Percentiles rank a stretch among this genome's conserved stretches.
phyloP scores from a whole-genome alignment of 345 rosid species.

The Populus euphratica region DNA sequence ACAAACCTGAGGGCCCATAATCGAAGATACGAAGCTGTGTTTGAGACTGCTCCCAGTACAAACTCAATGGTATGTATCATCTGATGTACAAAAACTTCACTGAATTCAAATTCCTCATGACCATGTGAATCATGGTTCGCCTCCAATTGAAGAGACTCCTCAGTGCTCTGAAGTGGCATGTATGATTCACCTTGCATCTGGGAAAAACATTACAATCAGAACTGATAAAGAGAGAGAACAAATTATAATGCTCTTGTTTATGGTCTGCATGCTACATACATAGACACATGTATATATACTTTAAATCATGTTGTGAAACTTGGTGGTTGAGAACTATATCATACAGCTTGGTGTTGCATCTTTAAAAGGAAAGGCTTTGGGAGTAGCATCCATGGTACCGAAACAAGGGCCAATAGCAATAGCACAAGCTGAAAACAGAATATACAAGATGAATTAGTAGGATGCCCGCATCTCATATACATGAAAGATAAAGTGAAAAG shows the following conservation, averaged over 20 bases:
- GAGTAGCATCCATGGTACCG: slow-evolving; percentile 96
- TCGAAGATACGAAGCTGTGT: slow-evolving; percentile 96
- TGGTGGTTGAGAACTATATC: slow-evolving; percentile 11
- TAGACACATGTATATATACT: background rate
- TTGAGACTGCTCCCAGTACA: slow-evolving; percentile 97
- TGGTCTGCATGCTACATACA: background rate
- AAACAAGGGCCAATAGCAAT: slow-evolving; percentile 71
- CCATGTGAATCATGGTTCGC: slow-evolving; percentile 55
- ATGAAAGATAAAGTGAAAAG: background rate
- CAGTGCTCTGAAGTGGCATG: slow-evolving; percentile 52
- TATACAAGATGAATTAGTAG: background rate
- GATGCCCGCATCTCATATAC: background rate
- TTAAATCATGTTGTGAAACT: slow-evolving; percentile 3
- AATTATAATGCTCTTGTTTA: background rate
- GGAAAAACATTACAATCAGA: slow-evolving; percentile 21
- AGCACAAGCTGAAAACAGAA: slow-evolving; percentile 56
- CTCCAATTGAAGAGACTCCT: slow-evolving; percentile 69
- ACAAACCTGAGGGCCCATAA: slow-evolving; percentile 92
- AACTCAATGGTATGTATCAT: slow-evolving; percentile 96
- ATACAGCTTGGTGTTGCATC: slow-evolving; percentile 74
- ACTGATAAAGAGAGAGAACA: background rate
- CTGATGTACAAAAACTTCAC: slow-evolving; percentile 94
- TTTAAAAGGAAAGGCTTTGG: slow-evolving; percentile 93
- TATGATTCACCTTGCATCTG: slow-evolving; percentile 87
- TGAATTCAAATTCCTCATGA: slow-evolving; percentile 90